Evolutionary conservation across 73 alveolate genomes (phyloP).

Genomic region (Tetrahymena malaccensis): DNA sequence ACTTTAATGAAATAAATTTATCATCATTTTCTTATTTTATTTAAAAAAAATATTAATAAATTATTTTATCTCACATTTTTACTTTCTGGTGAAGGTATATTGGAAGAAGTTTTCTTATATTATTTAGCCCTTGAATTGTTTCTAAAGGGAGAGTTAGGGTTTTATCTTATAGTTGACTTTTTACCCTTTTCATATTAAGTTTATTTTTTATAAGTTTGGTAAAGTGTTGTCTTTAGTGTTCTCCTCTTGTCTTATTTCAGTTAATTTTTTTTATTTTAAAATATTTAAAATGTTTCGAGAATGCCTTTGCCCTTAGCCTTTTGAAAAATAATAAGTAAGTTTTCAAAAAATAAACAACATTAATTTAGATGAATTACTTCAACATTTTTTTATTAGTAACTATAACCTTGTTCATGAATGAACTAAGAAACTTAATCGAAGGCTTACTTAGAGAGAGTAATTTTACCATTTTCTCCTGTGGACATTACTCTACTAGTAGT

Average conservation of each 20-base stretch:
- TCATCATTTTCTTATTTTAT: neutral
- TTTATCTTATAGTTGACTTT: neutral
- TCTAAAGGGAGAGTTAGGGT: neutral
- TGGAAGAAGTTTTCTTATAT: neutral
- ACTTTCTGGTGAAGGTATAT: neutral
- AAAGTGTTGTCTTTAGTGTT: neutral
- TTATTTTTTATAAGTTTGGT: neutral
- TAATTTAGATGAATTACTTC: neutral
- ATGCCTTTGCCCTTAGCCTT: slow-evolving; percentile 40
- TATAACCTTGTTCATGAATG: neutral
- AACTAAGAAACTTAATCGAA: neutral
- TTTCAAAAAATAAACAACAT: neutral
- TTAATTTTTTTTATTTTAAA: neutral
- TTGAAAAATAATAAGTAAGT: neutral
- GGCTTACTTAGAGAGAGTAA: slow-evolving; percentile 31
- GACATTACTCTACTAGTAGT: slow-evolving; percentile 35
- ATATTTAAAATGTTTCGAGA: slow-evolving; percentile 1
- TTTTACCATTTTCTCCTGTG: slow-evolving; percentile 31
- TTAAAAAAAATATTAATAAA: neutral
- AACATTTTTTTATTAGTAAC: neutral
- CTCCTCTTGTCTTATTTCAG: neutral
- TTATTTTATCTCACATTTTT: neutral
- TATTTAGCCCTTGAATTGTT: neutral
- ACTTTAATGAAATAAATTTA: neutral
- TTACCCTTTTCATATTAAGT: neutral